Evolutionary conservation across 257 asterid genomes (phyloP), one percentile per base, ranked within the genome.

Genomic region (Solanum microdontum): DNA sequence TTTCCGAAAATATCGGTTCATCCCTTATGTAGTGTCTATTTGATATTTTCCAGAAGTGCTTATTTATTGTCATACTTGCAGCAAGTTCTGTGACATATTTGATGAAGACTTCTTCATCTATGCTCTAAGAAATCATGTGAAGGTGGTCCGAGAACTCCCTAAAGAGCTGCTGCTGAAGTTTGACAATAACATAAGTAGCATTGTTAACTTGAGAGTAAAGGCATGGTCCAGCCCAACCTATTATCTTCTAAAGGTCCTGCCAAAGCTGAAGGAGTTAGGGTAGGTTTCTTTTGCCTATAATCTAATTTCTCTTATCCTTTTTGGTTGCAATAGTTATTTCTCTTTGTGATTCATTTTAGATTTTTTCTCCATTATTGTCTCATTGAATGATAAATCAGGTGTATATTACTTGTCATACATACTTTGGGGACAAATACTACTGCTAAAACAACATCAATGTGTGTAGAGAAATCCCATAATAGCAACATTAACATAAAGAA

Each of bases 71-170:
- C 82, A 55, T 17, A 88, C 85, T 62, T 90, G 94, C 98, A 97
- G 99, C 93, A 97, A 96, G 88, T 97, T 97, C 83, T 96, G 95
- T 43, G 98, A 97, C 87, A 97, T 97, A 90, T 97, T 97, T 86
- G 99, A 97, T 33, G 98, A 97, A 91, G 99, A 97, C 37, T 97
- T 97, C 95, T 97, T 97, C 98, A 94, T 95, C 69, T 96, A 97
- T 88, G 99, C 99, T 15, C 99, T 97, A 60, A 93, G 96, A 89
- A 95, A 94, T 90, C 98, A 93, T 62, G 99, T 96, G 34, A 95
- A 92, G 21, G 96, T 97, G 88, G 90, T 95, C 80, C 89, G 93
- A 89, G 92, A 92, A 90, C 98, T 97, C 87, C 99, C 99, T 6
- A 98, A 96, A 86, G 95, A 93, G 58, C 87, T 95, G 82, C 98